Evolutionary conservation across 805 yeast species (phyloP), one percentile per base, ranked within the genome.

Genomic region (Yarrowia hollandica): DNA sequence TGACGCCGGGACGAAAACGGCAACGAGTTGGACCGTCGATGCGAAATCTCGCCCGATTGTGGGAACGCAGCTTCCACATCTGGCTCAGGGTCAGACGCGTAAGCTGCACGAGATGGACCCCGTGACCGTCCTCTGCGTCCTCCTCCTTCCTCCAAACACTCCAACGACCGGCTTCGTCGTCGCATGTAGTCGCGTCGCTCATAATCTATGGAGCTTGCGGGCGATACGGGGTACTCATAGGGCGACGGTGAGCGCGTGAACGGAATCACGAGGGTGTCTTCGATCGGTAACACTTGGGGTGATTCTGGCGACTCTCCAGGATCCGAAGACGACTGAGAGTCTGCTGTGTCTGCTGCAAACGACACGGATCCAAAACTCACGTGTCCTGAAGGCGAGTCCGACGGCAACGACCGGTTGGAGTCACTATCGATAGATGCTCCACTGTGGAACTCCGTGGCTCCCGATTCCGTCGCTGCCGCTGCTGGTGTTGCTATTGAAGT

Each of bases 251-350:
- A 44, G 5, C 52, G 35, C 16, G 35, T 44, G 25, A 44, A 44
- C 26, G 52, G 52, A 14, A 44, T 44, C 35, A 44, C 52, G 2
- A 44, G 52, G 9, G 52, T 44, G 18, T 44, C 52, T n/a, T 44
- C 52, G 16, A 44, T 44, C 8, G 52, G 52, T 5, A 44, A 16
- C 14, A 44, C 35, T 15, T 44, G 35, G 2, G 34, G 35, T 5
- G 52, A 44, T 18, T 44, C 52, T 2, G 52, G 35, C 35, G 52
- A 44, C 35, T 44, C 52, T 28, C 35, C 52, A 1, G 35, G 35
- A 7, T 30, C 52, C 3, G 52, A 28, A 3, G 52, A 44, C 4
- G 52, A 44, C 11, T 44, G 35, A 5, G 35, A 44, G 14, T 44
- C 52, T 12, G 26, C 52, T 2, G 33, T 12, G 9, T 41, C 48